Evolutionary conservation across 1,284 basidiomycete species (phyloP).

Genomic region (Coniferiporia sulphurascens): DNA sequence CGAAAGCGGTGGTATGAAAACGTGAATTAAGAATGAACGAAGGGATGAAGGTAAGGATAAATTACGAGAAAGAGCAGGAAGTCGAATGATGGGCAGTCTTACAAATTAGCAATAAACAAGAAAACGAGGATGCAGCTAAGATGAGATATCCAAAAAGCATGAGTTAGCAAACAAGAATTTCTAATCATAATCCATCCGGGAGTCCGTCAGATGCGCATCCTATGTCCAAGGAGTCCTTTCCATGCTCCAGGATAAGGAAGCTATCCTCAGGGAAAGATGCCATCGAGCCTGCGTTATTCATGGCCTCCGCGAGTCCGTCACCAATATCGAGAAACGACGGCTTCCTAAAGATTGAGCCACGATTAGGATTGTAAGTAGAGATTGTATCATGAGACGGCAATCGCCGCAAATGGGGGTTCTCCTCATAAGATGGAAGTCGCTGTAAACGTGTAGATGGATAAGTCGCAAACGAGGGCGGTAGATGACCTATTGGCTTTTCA

Average conservation of each 20-base stretch:
- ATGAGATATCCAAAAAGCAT: constrained; percentile 22
- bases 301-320: constrained; percentile 32
- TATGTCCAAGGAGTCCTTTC: constrained; percentile 60
- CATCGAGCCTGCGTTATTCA: constrained; percentile 29
- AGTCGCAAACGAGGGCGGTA: constrained; percentile 18
- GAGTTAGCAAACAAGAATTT: constrained; percentile 19
- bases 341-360: constrained; percentile 48
- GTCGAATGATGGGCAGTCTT: background rate
- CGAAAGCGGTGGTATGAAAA: constrained; percentile 1
- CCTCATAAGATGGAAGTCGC: constrained; percentile 30
- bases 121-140: constrained; percentile 20
- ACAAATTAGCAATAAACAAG: constrained; percentile 20
- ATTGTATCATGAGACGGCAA: constrained; percentile 14
- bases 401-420: constrained; percentile 1
- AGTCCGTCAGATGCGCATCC: constrained; percentile 36
- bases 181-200: constrained; percentile 6
- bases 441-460: constrained; percentile 45
- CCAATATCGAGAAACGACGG: constrained; percentile 70
- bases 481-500: constrained; percentile 12
- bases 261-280: constrained; percentile 35
- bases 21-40: constrained; percentile 4
- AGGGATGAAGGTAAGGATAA: constrained; percentile 5
- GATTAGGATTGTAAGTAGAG: constrained; percentile 21
- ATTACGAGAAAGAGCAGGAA: background rate
- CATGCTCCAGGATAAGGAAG: constrained; percentile 57